Conservation (phyloP, 2,329 filamentous ascomycete species). For the Exserohilum turcica region DNA sequence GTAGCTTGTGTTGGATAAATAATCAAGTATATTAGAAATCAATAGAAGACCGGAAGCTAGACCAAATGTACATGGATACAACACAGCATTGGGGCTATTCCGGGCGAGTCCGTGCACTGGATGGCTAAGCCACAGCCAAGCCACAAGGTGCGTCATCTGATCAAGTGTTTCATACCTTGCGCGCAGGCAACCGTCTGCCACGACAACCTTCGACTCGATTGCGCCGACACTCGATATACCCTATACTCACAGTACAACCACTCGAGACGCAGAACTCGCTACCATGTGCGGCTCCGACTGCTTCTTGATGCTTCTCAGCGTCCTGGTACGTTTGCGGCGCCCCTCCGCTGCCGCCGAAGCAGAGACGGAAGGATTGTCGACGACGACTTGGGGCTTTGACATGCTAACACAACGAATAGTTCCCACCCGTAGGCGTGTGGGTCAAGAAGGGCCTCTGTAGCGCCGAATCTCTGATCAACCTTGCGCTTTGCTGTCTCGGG, state of each 20-base stretch:
- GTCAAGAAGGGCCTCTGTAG: constrained; percentile 93
- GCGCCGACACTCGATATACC: not conserved
- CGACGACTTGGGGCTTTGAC: not conserved
- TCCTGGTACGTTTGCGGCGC: constrained; percentile 57
- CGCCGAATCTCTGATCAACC: constrained; percentile 91
- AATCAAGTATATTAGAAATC: not conserved
- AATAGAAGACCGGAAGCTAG: not conserved
- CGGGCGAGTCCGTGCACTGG: not conserved
- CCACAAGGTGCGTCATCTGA: constrained; percentile 18
- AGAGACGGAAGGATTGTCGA: not conserved
- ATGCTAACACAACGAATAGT: constrained; percentile 10
- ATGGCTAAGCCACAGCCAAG: constrained; percentile 9
- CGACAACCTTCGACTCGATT: constrained; percentile 5
- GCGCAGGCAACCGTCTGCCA: constrained; percentile 14
- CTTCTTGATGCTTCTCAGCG: constrained; percentile 64
- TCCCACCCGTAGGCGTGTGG: constrained; percentile 69
- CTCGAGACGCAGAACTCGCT: constrained; percentile 3
- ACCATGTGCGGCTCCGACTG: constrained; percentile 65
- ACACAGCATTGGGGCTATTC: not conserved
- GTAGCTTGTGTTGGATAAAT: too few species aligned
- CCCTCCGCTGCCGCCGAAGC: constrained; percentile 17
- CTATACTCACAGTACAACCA: not conserved
- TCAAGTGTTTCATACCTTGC: constrained; percentile 2
- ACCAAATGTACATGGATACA: too few species aligned
- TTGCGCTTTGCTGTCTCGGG: constrained; percentile 72